These are phyloP conservation scores for Rhizopogon rudus DNA, from an alignment of 768 basidiomycete species.

Conservation along the genomic window DNA sequence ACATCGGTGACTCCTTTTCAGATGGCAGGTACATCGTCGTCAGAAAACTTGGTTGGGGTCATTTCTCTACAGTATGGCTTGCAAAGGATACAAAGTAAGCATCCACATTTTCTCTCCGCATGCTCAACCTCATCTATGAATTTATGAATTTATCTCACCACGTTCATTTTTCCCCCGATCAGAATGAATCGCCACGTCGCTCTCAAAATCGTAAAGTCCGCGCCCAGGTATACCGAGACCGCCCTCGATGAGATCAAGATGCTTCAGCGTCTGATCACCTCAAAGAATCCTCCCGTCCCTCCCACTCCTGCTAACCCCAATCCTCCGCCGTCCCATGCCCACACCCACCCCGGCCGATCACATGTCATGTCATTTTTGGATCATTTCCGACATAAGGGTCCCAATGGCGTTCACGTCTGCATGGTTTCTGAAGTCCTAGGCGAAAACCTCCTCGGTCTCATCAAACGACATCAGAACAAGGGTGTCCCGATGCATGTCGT, in stretches of 20 bases:
- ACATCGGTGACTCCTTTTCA: constrained; percentile 89
- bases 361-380: constrained; percentile 98
- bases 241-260: constrained; percentile 99
- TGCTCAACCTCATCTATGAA: background rate
- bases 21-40: constrained; percentile 87
- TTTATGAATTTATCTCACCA: constrained; percentile 9
- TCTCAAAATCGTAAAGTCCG: constrained; percentile 98
- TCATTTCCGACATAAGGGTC: constrained; percentile 94
- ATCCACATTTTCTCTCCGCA: constrained; percentile 2
- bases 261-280: constrained; percentile 89
- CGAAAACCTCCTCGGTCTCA: constrained; percentile 92
- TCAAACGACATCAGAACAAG: constrained; percentile 98
- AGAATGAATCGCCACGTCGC: constrained; percentile 97
- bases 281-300: constrained; percentile 52
- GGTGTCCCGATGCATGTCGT: constrained; percentile 93
- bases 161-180: constrained; percentile 12
- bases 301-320: constrained; percentile 45
- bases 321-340: constrained; percentile 49
- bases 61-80: constrained; percentile 93
- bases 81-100: constrained; percentile 77
- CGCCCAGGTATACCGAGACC: constrained; percentile 94
- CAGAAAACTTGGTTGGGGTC: constrained; percentile 93
- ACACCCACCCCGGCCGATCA: constrained; percentile 80
- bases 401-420: constrained; percentile 96
- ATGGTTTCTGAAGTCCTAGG: constrained; percentile 99